Evolutionary conservation across 257 asterid species (phyloP).

Genomic region (Nicotiana tabacum): DNA sequence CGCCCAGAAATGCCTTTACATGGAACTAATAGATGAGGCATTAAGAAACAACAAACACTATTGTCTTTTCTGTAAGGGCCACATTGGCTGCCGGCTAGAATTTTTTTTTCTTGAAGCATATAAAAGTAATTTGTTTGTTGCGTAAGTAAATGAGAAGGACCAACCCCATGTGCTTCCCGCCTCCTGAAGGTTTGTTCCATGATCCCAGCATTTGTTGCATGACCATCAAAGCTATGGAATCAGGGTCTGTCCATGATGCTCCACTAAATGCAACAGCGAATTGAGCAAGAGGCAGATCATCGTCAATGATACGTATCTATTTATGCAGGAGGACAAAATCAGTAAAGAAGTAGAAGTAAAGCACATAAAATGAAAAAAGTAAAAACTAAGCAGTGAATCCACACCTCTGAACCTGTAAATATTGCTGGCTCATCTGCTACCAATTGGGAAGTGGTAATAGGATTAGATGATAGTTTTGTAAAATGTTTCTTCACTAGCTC

Average conservation of each 20-base stretch:
- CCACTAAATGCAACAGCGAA: constrained; percentile 87
- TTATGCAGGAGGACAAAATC: constrained; percentile 6
- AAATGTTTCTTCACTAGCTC: constrained; percentile 63
- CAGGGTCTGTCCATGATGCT: constrained; percentile 91
- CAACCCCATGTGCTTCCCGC: constrained; percentile 89
- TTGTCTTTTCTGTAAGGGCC: neutral
- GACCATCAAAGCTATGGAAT: constrained; percentile 80
- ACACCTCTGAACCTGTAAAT: constrained; percentile 94
- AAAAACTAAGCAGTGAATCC: neutral
- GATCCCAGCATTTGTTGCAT: constrained; percentile 84
- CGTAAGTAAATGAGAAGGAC: constrained; percentile 15
- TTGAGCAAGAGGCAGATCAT: constrained; percentile 73
- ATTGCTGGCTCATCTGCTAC: constrained; percentile 64
- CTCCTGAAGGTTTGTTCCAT: constrained; percentile 65
- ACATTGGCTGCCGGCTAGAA: neutral
- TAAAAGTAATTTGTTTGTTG: neutral
- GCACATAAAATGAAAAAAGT: neutral
- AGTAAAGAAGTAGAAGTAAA: neutral
- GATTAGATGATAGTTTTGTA: constrained; percentile 55
- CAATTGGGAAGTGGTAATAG: constrained; percentile 57
- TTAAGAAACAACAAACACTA: neutral
- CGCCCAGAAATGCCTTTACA: neutral
- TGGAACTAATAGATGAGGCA: neutral
- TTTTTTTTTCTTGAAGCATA: neutral
- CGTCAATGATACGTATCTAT: constrained; percentile 78